These are phyloP conservation scores for Coffea humblotiana DNA, from an alignment of 305 asterid species.

Conservation along the genomic window DNA sequence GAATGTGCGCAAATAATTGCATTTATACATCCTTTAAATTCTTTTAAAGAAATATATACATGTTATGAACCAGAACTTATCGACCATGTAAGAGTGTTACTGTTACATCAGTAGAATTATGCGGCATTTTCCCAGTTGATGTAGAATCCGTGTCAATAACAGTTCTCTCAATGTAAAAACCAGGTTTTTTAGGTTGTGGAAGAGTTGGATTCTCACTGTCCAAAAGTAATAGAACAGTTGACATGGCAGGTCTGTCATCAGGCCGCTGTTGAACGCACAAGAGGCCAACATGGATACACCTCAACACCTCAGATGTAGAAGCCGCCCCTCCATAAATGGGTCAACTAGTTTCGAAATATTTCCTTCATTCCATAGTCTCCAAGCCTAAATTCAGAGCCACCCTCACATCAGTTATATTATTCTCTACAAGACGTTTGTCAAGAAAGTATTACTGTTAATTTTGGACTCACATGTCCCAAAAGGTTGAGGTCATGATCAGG, in stretches of 20 bases:
- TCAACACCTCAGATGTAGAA: slow-evolving; percentile 20
- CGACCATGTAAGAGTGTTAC: slow-evolving; percentile 35
- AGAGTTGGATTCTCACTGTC: slow-evolving; percentile 27
- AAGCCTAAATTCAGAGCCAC: slow-evolving; percentile 10
- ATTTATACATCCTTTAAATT: not conserved
- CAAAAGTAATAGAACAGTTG: slow-evolving; percentile 33
- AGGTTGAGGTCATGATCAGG: slow-evolving; percentile 59
- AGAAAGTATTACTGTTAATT: not conserved
- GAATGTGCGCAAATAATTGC: not conserved
- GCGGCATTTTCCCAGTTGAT: slow-evolving; percentile 23
- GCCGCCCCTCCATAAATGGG: slow-evolving; percentile 15
- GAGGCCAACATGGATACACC: slow-evolving; percentile 39
- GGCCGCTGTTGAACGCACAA: slow-evolving; percentile 39
- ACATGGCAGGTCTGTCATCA: slow-evolving; percentile 48
- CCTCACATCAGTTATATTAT: not conserved
- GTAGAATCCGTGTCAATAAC: slow-evolving; percentile 22
- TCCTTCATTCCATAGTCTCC: slow-evolving; percentile 35
- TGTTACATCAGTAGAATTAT: slow-evolving; percentile 30
- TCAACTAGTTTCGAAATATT: slow-evolving; percentile 26
- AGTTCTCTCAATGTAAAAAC: slow-evolving; percentile 33
- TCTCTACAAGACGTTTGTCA: not conserved
- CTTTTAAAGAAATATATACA: not conserved
- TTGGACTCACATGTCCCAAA: slow-evolving; percentile 55
- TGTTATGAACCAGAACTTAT: slow-evolving; percentile 1
- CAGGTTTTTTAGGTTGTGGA: slow-evolving; percentile 40